Conservation (phyloP, 2,329 filamentous ascomycete species). For the Xylariaceae sp. region DNA sequence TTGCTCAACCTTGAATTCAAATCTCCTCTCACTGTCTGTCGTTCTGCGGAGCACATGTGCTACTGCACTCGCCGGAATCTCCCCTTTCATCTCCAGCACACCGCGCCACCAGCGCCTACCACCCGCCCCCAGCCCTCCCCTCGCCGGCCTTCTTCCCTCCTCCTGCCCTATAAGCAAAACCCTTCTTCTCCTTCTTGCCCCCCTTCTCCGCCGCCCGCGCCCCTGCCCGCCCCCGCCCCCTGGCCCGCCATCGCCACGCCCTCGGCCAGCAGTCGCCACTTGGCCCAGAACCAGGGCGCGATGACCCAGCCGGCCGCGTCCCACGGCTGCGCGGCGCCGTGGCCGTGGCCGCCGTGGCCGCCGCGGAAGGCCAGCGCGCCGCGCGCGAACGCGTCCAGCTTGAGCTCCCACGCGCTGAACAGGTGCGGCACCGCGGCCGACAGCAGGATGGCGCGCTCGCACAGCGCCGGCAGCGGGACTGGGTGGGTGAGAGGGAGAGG, state of each 20-base stretch:
- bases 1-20: no score
- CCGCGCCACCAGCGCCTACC: no score
- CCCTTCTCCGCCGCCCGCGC: not conserved
- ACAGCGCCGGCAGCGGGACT: constrained; percentile 27
- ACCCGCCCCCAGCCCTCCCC: no score
- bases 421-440: constrained; percentile 21
- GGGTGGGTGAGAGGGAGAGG: no score
- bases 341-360: constrained; percentile 2
- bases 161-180: not conserved
- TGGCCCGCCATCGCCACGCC: not conserved
- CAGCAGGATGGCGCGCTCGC: constrained; percentile 26
- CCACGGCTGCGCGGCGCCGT: constrained; percentile 24
- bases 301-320: constrained; percentile 19
- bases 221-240: no score
- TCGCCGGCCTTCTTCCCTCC: no score
- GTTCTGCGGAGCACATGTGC: no score
- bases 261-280: constrained; percentile 12
- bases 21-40: no score
- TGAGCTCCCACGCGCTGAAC: constrained; percentile 28
- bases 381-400: constrained; percentile 27
- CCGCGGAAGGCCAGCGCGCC: constrained; percentile 20
- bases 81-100: no score
- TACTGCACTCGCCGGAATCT: no score
- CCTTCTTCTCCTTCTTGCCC: not conserved
- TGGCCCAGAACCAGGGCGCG: constrained; percentile 12